Conservation (phyloP, 2,329 filamentous ascomycete species). For the Domatiomyces catenatus region DNA sequence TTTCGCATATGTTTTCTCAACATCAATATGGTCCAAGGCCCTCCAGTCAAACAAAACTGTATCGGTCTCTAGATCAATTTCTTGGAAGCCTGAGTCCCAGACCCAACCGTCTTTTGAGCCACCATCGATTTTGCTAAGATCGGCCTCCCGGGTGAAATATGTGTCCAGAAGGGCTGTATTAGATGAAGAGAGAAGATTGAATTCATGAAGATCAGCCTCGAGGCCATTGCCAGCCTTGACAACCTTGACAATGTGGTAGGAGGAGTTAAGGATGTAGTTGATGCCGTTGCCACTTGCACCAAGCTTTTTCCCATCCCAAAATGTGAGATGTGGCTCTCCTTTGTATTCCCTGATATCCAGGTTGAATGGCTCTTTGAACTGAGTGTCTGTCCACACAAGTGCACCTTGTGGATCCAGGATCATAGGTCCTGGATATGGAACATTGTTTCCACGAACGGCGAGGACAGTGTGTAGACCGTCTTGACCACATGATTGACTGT, state of each 20-base stretch:
- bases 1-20: slow-evolving; percentile 6
- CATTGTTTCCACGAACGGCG: neutral
- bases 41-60: slow-evolving; percentile 32
- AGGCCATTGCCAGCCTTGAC: neutral
- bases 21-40: slow-evolving; percentile 29
- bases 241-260: neutral
- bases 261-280: slow-evolving; percentile 25
- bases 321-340: slow-evolving; percentile 31
- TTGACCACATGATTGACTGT: neutral
- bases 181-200: slow-evolving; percentile 2
- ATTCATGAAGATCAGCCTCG: slow-evolving; percentile 9
- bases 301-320: slow-evolving; percentile 32
- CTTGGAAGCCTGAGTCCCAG: slow-evolving; percentile 29
- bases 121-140: slow-evolving; percentile 2
- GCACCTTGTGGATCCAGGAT: slow-evolving; percentile 19
- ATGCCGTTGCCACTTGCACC: slow-evolving; percentile 31
- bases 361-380: slow-evolving; percentile 21
- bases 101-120: slow-evolving; percentile 23
- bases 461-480: slow-evolving; percentile 3
- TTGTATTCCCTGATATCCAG: slow-evolving; percentile 30
- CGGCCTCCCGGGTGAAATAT: slow-evolving; percentile 2
- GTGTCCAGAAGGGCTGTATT: slow-evolving; percentile 7
- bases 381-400: slow-evolving; percentile 18
- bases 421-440: slow-evolving; percentile 16
- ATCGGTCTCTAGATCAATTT: slow-evolving; percentile 31